phyloP scores from a whole-genome alignment of 768 basidiomycete genomes.

The Pleurotus sapidus region DNA sequence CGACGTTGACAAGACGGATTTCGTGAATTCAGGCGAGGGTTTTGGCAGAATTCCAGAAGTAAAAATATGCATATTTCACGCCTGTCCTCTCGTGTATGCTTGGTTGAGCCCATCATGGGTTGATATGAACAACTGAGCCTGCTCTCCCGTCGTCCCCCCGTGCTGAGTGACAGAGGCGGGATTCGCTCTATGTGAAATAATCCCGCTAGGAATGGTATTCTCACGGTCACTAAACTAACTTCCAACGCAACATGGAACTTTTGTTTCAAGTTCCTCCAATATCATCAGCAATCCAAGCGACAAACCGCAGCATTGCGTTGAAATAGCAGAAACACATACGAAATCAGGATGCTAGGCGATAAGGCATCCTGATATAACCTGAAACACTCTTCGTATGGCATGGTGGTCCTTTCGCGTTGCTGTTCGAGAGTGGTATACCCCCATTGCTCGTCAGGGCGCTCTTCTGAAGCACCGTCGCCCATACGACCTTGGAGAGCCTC shows the following conservation, averaged over 20 bases:
- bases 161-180: too few species aligned
- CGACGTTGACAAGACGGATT: conserved; percentile 36
- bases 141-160: too few species aligned
- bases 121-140: neutral
- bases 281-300: too few species aligned
- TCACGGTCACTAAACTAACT: neutral
- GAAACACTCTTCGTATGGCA: too few species aligned
- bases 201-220: neutral
- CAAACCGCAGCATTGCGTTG: too few species aligned
- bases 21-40: conserved; percentile 38
- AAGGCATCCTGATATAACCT: too few species aligned
- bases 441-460: neutral
- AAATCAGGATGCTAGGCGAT: too few species aligned
- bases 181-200: too few species aligned
- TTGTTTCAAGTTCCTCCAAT: too few species aligned
- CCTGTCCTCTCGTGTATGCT: neutral
- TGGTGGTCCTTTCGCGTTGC: too few species aligned
- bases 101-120: neutral
- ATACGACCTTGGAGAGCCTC: neutral
- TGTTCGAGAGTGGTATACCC: neutral
- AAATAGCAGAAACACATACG: too few species aligned
- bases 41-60: conserved; percentile 47
- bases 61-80: neutral
- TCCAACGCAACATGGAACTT: neutral
- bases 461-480: neutral